phyloP scores from a whole-genome alignment of 148 eudicot species.

The Cornus florida region DNA sequence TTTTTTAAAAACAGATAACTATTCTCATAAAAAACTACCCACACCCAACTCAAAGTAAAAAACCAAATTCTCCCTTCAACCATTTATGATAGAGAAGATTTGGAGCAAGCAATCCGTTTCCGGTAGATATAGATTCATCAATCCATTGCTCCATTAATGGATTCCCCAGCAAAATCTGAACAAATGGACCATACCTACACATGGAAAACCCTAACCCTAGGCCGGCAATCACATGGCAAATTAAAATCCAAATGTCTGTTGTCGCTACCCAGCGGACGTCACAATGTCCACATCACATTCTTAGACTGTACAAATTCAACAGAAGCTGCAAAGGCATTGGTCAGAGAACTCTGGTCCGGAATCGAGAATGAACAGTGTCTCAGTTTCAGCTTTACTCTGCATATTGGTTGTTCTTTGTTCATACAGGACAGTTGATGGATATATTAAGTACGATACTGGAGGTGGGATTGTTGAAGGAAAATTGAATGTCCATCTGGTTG shows the following conservation, averaged over 20 bases:
- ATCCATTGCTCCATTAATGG: not conserved
- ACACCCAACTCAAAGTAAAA: too few species aligned
- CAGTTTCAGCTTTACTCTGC: slow-evolving; percentile 24
- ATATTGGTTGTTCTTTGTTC: slow-evolving; percentile 23
- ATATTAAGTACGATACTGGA: slow-evolving; percentile 53
- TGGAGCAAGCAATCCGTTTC: too few species aligned
- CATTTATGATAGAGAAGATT: too few species aligned
- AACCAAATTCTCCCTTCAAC: too few species aligned
- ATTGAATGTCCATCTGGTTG: slow-evolving; percentile 92
- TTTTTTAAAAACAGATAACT: too few species aligned
- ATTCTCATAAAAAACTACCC: too few species aligned
- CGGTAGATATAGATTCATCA: not conserved
- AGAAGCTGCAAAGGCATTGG: slow-evolving; percentile 23
- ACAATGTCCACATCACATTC: not conserved
- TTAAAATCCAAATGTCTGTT: not conserved
- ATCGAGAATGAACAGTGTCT: slow-evolving; percentile 15
- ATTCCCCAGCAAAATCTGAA: not conserved
- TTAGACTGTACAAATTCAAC: slow-evolving; percentile 44
- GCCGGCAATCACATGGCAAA: not conserved
- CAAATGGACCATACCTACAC: not conserved
- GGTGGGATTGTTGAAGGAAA: slow-evolving; percentile 60
- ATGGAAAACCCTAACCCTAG: slow-evolving; percentile 22
- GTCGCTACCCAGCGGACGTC: not conserved
- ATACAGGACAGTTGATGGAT: slow-evolving; percentile 33
- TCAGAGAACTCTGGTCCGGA: slow-evolving; percentile 40